Base-by-base conservation (phyloP, 192 early-diverging fungal genomes). In the Coemansia sp. region DNA sequence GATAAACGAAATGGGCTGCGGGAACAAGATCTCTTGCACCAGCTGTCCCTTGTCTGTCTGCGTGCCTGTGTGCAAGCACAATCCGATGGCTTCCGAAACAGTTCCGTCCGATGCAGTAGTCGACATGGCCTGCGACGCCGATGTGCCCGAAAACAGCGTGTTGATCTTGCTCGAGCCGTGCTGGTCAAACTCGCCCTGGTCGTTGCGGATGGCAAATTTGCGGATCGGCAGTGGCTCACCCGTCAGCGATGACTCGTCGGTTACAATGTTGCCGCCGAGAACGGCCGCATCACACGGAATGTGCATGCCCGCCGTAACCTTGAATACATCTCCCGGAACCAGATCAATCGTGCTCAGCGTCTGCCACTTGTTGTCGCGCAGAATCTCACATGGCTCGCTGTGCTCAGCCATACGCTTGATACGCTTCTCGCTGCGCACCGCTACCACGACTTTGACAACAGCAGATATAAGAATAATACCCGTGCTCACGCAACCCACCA, bases 141-240 rank as follows among this genome's bases (percentile, higher is more conserved):
- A 67, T 8, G 88, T 89, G 25, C 92, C 92, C 15, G 88, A 88
- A 65, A 85, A 88, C 5, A 93, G 68, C 23, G 86, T 84, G 69
- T 88, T 88, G 65, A 66, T 68, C 63, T 90, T 90, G 60, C 72
- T 60, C 22, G 72, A 45, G 12, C 80, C 83, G 67, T 88, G 84
- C 52, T 64, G 72, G 9, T 82, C 71, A 56, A 81, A 76, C 3
- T 57, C 38, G 8, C 56, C 56, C 27, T 84, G 74, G 37, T 90
- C 87, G 24, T 85, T 63, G 48, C 75, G 76, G 32, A 89, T 76
- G 3, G 90, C 66, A 53, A 91, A 83, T 69, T 93, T 93, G 58
- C 88, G 84, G 48, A 93, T 85, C 1, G 92, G 92, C 63, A 88
- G 83, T 5, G 92, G 89, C 82, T 93, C 92, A 57, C 88, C 91